Percentiles rank a stretch among this genome's conserved stretches.
These are phyloP conservation scores for Tubosaeta sp. DNA, from an alignment of 768 basidiomycete species.

Conservation along the genomic window DNA sequence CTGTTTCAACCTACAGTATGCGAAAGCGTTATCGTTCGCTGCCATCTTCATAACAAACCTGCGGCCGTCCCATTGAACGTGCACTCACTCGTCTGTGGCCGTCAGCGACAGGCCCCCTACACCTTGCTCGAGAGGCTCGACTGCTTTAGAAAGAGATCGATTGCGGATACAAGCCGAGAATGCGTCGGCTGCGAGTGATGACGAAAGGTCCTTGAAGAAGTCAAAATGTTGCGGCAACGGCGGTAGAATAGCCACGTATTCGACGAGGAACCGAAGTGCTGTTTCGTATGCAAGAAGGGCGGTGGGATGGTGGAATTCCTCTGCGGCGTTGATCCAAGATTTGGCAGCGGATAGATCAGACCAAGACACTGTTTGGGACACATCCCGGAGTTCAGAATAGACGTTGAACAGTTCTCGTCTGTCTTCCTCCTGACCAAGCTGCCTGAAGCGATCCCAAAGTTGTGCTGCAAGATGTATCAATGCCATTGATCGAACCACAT, in stretches of 20 bases:
- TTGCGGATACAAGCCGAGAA: not conserved
- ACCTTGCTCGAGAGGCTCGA: no score
- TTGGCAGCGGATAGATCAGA: not conserved
- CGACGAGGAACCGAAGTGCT: not conserved
- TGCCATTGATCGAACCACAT: no score
- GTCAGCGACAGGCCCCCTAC: no score
- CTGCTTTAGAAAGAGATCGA: no score
- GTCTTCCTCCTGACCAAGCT: not conserved
- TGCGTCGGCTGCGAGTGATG: not conserved
- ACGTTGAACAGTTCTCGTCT: not conserved
- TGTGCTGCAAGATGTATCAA: no score
- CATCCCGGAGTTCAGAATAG: not conserved
- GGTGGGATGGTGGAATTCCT: not conserved
- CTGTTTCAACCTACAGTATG: no score
- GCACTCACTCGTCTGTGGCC: no score
- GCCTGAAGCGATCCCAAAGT: no score
- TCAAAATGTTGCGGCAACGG: not conserved
- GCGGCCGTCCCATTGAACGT: no score
- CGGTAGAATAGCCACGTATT: not conserved
- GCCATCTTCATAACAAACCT: no score
- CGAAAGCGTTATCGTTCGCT: no score
- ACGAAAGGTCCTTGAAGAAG: not conserved
- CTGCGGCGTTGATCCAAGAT: not conserved
- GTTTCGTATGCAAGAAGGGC: not conserved
- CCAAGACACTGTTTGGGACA: not conserved